Evolutionary conservation across 768 basidiomycete genomes (phyloP), one percentile per base, ranked within the genome.

Genomic region (Naganishia vaughanmartiniae): DNA sequence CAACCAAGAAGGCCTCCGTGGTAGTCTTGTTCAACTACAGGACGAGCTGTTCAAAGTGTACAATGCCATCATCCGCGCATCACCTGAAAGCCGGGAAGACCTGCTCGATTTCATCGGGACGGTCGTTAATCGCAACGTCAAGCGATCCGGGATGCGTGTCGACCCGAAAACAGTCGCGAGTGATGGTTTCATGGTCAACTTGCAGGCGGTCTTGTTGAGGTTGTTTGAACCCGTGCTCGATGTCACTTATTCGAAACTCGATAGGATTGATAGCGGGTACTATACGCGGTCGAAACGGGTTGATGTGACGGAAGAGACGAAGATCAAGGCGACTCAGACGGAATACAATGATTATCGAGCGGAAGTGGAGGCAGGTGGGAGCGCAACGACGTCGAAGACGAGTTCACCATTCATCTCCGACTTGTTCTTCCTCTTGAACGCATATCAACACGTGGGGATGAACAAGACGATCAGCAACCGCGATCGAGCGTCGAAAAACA

Each of bases 191-290:
- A 90, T 99, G 89, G 85, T 91, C 70, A 98, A 97, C 75, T 76
- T 94, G 36, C 90, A 94, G 74, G 85, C 85, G n/a, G 83, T 96
- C 17, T 81, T 98, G 28, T 84, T 93, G 56, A 87, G 88, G 17
- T 90, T 99, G 76, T 89, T 92, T 33, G 92, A 94, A 74, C 95
- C 95, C 0, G 95, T 97, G 76, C 92, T 98, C 85, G 95, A 98
- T 79, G 88, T 90, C 0, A 87, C 85, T 66, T 97, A 89, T 75
- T 87, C 89, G 53, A 98, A 96, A 86, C 57, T 69, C 76, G 90
- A 96, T 79, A 89, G 90, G 70, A 91, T 99, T 58, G 95, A 99
- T 76, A 84, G 88, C 1, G 80, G 88, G 9, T 98, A 89, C 81
- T 94, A 88, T 77, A 87, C 87, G 12, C 86, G 86, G 71, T 89